Evolutionary conservation across 192 early-diverging fungal species (phyloP), one percentile per base, ranked within the genome.

Genomic region (Umbelopsis isabellina): DNA sequence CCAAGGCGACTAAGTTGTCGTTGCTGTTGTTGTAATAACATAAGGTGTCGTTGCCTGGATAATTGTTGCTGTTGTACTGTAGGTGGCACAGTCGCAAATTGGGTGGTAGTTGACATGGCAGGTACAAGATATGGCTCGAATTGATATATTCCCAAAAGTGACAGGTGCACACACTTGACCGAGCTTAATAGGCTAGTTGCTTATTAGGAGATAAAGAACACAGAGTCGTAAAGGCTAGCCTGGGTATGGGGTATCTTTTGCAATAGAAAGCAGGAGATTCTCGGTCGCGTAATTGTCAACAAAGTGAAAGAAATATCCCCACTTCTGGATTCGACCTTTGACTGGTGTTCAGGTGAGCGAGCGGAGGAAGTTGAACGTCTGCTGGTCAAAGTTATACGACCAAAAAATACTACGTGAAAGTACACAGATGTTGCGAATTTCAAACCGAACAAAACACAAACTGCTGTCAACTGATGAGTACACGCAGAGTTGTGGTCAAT

Each of bases 41-140:
- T 35, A 2, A 61, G 44, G 2, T 73, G 65, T 46, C 52, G 66
- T 45, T 74, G 72, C 33, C 69, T 58, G 11, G 49, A 65, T 20
- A 69, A 46, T 35, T 70, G 68, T 37, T 70, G 64, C 21, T 46
- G 48, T 65, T 66, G 44, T 22, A 45, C 46, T 18, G 55, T 61
- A 18, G 55, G 55, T 15, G 55, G 37, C 37, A 41, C 30, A 18
- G 55, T 61, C 30, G 55, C 55, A 61, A 61, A 61, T 25, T 61
- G 55, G 4, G 55, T 61, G 23, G 55, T 61, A 18, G 55, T 61
- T 35, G 55, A 61, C 55, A 61, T 61, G 55, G 11, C 55, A 35
- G 30, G 55, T 61, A 35, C 55, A 33, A 61, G 55, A 61, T 61
- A 61, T 33, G 55, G 18, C 16, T n/a, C 27, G 30, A 16, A 61